These are phyloP conservation scores for Nitzschia sp. DNA, from an alignment of 108 stramenopile species.

Conservation along the genomic window DNA sequence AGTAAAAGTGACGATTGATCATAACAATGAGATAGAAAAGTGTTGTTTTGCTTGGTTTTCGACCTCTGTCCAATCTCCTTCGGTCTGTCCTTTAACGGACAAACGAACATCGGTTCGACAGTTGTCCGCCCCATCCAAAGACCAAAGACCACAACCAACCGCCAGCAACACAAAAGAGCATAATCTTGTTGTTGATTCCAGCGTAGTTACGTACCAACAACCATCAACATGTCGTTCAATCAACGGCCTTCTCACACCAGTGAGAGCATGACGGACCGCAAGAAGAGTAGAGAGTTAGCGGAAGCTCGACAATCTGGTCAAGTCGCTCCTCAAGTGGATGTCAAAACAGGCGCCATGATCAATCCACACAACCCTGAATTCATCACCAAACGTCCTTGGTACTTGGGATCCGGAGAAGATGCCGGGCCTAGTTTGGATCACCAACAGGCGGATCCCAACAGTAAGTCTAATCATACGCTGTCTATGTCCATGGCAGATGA, in stretches of 20 bases:
- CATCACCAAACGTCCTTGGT: slow-evolving; percentile 98
- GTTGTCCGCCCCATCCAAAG: not conserved
- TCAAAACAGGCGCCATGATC: slow-evolving; percentile 91
- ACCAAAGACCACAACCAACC: not conserved
- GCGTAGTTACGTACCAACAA: not conserved
- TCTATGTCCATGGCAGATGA: slow-evolving; percentile 60
- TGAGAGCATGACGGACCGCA: slow-evolving; percentile 63
- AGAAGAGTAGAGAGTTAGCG: slow-evolving; percentile 57
- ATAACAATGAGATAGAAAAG: no score
- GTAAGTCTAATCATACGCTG: slow-evolving; percentile 44
- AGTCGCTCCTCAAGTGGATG: slow-evolving; percentile 83
- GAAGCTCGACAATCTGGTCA: slow-evolving; percentile 82
- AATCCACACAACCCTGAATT: slow-evolving; percentile 99
- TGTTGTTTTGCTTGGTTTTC: no score
- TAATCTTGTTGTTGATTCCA: not conserved
- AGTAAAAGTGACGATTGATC: no score
- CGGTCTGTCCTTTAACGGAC: no score
- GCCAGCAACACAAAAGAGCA: not conserved
- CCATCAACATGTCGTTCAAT: slow-evolving; percentile 3
- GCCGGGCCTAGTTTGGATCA: slow-evolving; percentile 89
- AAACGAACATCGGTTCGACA: no score
- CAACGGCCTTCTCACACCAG: slow-evolving; percentile 44
- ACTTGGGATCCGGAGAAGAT: slow-evolving; percentile 65
- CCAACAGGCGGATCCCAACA: slow-evolving; percentile 50
- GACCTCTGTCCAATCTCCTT: no score